Evolutionary conservation across 2,329 filamentous ascomycete species (phyloP).

Genomic region (Aspergillus pseudonomiae): DNA sequence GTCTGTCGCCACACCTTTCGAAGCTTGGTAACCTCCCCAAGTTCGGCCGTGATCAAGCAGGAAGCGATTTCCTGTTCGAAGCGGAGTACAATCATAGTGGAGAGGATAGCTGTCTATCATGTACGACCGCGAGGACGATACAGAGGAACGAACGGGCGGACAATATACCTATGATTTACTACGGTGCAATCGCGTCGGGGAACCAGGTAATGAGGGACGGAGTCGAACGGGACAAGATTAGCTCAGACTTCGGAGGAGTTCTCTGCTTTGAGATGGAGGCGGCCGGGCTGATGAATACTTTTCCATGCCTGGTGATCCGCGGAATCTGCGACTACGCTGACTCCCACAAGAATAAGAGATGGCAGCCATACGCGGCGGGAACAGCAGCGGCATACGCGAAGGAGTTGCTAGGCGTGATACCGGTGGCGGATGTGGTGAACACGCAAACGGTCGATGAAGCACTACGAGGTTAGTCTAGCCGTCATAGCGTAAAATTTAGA

Average conservation of each 20-base stretch:
- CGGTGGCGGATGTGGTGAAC: slow-evolving; percentile 2
- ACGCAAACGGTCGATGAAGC: slow-evolving; percentile 1
- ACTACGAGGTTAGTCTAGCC: slow-evolving; percentile 6
- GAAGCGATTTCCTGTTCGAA: slow-evolving; percentile 17
- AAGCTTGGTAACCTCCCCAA: slow-evolving; percentile 1
- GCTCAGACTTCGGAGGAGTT: slow-evolving; percentile 1
- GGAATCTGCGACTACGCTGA: slow-evolving; percentile 3
- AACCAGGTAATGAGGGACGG: slow-evolving; percentile 24
- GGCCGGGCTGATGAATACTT: slow-evolving; percentile 4
- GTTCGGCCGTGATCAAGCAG: neutral
- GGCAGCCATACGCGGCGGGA: slow-evolving; percentile 1
- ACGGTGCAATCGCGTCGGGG: slow-evolving; percentile 24
- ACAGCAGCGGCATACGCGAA: slow-evolving; percentile 3
- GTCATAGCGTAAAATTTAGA: neutral
- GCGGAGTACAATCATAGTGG: slow-evolving; percentile 36
- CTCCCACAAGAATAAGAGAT: slow-evolving; percentile 5
- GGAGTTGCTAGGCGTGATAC: slow-evolving; percentile 1
- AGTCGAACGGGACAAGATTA: slow-evolving; percentile 1
- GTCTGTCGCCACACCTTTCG: neutral
- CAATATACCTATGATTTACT: slow-evolving; percentile 16
- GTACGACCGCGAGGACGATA: slow-evolving; percentile 29
- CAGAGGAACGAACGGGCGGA: slow-evolving; percentile 6
- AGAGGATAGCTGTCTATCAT: slow-evolving; percentile 34
- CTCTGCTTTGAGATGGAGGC: slow-evolving; percentile 6
- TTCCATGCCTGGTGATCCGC: neutral